phyloP scores from a whole-genome alignment of 1,139 yeast species.

The Geotrichum reessii region DNA sequence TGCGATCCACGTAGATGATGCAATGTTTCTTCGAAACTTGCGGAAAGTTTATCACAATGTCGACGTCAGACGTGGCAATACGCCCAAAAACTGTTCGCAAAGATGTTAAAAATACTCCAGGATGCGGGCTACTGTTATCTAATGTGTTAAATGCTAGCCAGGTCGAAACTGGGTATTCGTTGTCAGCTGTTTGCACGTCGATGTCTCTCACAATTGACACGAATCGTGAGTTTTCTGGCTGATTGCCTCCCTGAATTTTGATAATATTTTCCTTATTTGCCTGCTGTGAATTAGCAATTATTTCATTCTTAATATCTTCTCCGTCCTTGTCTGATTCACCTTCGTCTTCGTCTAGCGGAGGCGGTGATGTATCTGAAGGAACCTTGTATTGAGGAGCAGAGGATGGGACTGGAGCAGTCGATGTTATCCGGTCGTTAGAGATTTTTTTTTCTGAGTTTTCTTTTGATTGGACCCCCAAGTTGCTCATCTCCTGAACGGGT shows the following conservation, averaged over 20 bases:
- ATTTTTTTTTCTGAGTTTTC: not conserved
- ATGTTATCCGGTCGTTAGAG: not conserved
- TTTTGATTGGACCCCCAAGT: slow-evolving; percentile 1
- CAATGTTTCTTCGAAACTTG: slow-evolving; percentile 84
- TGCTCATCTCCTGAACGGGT: slow-evolving; percentile 8
- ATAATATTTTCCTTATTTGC: not conserved
- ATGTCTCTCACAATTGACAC: slow-evolving; percentile 24
- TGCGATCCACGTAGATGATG: slow-evolving; percentile 45
- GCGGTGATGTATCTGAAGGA: not conserved
- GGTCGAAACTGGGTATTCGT: slow-evolving; percentile 41
- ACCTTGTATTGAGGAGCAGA: not conserved
- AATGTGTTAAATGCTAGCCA: slow-evolving; percentile 47
- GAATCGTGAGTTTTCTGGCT: not conserved
- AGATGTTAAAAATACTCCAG: slow-evolving; percentile 46
- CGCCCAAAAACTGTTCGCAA: slow-evolving; percentile 34
- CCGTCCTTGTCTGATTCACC: slow-evolving; percentile 9
- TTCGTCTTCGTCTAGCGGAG: slow-evolving; percentile 1
- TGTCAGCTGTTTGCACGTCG: slow-evolving; percentile 23
- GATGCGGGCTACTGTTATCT: slow-evolving; percentile 38
- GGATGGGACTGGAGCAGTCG: not conserved
- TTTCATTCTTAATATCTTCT: slow-evolving; percentile 7
- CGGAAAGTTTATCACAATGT: slow-evolving; percentile 61
- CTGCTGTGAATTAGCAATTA: slow-evolving; percentile 4
- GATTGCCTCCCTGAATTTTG: not conserved
- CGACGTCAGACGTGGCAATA: slow-evolving; percentile 28